Evolutionary conservation across 345 rosid genomes (phyloP), one percentile per base, ranked within the genome.

Genomic region (Cardamine occulta): DNA sequence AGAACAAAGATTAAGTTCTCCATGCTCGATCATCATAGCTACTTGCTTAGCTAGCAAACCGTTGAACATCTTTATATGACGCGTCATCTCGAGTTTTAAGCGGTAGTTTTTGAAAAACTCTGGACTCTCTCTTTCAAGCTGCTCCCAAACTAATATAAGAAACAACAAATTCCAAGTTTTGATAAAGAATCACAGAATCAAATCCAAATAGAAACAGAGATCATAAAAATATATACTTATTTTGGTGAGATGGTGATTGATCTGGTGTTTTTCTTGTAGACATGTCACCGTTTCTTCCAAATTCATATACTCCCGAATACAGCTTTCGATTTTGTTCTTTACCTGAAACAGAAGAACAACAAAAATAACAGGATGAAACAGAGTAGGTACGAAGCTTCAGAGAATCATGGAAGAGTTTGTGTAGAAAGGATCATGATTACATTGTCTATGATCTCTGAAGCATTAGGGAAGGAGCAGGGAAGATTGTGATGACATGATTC

Each of bases 91-190:
- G 24, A 49, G 7, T 18, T 10, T 6, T 1, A 58, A 12, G 34
- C 47, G 0, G 52, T 57, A 74, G 1, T 8, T 0, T 4, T 2
- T 35, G 78, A 66, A 74, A 26, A 66, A 74, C 0, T n/a, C 44
- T 34, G 51, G 66, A n/a, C 9, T 66, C 51, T 34, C 24, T 66
- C 8, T 15, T 18, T 51, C 23, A 66, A 74, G 73, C n/a, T 17
- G 11, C 40, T 74, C 72, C 78, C 78, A 74, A 66, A 66, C 78
- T 74, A 58, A 42, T 28, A 56, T 4, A 26, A 48, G 13, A 57
- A 66, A n/a, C 19, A 67, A 24, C 2, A 7, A 37, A 0, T 17
- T 24, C 26, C 12, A 21, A 32, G 3, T 1, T 4, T 34, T 60
- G 15, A 59, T 7, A 62, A 37, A 37, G 11, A 68, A 10, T 9